These are phyloP conservation scores for Hymenoscyphus linearis DNA, from an alignment of 2,329 filamentous ascomycete genomes.

Conservation along the genomic window DNA sequence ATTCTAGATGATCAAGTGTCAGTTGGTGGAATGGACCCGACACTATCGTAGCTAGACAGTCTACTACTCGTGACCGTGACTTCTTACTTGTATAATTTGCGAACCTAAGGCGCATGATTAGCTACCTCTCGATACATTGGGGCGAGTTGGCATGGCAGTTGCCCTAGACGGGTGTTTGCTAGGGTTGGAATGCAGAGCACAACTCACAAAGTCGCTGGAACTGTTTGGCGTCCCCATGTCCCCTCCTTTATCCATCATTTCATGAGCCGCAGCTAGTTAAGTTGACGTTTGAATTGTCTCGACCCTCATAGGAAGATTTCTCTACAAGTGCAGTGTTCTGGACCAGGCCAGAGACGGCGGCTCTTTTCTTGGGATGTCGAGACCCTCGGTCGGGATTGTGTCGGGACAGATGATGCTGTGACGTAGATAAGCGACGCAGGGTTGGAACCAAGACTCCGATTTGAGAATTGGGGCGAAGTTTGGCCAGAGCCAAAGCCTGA, in stretches of 20 bases:
- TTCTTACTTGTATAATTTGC: slow-evolving; percentile 93
- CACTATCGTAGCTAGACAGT: not conserved
- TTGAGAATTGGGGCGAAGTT: not conserved
- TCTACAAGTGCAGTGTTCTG: not conserved
- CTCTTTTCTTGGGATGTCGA: not conserved
- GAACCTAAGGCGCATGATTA: slow-evolving; percentile 59
- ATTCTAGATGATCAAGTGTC: slow-evolving; percentile 54
- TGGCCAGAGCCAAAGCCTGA: not conserved
- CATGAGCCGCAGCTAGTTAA: not conserved
- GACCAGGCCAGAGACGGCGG: not conserved
- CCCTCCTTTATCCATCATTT: slow-evolving; percentile 33
- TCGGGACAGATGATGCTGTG: not conserved
- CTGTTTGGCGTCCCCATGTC: slow-evolving; percentile 55
- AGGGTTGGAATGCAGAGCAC: not conserved
- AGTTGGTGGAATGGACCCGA: slow-evolving; percentile 9
- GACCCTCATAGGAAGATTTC: not conserved
- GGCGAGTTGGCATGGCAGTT: not conserved
- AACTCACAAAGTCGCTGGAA: slow-evolving; percentile 91
- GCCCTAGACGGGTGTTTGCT: not conserved
- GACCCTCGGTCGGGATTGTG: not conserved
- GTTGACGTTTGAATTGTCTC: not conserved
- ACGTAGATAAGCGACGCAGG: not conserved
- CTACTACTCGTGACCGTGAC: slow-evolving; percentile 16
- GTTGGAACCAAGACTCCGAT: not conserved
- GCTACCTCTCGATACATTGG: slow-evolving; percentile 2